Evolutionary conservation across 1,139 yeast genomes (phyloP), one percentile per base, ranked within the genome.

Genomic region (Neolecta irregularis): DNA sequence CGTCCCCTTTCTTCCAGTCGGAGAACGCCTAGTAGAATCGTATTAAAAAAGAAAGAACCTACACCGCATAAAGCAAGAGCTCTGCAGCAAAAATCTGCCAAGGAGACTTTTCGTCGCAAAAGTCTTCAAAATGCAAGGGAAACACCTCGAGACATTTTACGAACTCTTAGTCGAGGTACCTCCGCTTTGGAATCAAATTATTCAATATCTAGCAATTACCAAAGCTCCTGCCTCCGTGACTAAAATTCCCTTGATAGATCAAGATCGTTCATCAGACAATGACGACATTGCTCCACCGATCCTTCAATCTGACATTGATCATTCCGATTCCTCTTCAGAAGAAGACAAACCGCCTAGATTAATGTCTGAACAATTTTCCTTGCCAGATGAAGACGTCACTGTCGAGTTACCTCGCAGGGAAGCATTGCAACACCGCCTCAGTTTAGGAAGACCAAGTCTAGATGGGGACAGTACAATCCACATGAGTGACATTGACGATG

Each of bases 11-110:
- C n/a, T n/a, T n/a, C n/a, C n/a, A n/a, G n/a, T n/a, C n/a, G n/a
- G n/a, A n/a, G n/a, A 8, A 28, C 31, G 7, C 31, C 21, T 3
- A 7, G 4, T 11, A 28, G 31, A 12, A 28, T 15, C 5, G n/a
- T n/a, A n/a, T n/a, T n/a, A n/a, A 28, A 23, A 15, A 15, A 28
- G 9, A 26, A 26, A 13, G 24, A 23, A 2, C 31, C 21, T 2
- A 28, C 31, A 16, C 31, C 31, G 20, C 7, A 28, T 16, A 28
- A 23, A 12, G 21, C 21, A 16, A 23, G 21, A 3, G 31, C 31
- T 6, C 5, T 15, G 22, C 31, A 28, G 12, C 20, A 28, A 16
- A 28, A n/a, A 3, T 24, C 31, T 7, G 24, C 8, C 6, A 15
- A 3, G 13, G 8, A 15, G 12, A 6, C 7, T 7, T 20, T 12